Percentiles rank a stretch among this genome's conserved stretches.
phyloP scores from a whole-genome alignment of 495 filamentous ascomycete genomes.

The Hypoxylon cercidicola region DNA sequence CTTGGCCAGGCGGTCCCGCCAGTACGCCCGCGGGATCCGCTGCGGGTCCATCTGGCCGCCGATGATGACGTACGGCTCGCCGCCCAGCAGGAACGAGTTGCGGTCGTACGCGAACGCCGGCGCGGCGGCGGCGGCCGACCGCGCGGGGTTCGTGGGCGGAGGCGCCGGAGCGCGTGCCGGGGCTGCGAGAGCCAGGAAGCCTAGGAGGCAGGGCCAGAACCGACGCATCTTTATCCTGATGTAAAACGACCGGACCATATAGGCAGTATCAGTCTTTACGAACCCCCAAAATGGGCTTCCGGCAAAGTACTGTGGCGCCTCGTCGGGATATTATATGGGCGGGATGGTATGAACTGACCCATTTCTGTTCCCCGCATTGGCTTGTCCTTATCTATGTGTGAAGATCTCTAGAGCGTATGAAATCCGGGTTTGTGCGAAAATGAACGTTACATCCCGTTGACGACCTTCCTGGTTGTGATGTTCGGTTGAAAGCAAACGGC shows the following conservation, averaged over 20 bases:
- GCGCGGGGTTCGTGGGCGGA: slow-evolving; percentile 13
- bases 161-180: slow-evolving; percentile 15
- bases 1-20: slow-evolving; percentile 53
- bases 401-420: slow-evolving; percentile 2
- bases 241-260: not conserved
- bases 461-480: slow-evolving; percentile 1
- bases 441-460: slow-evolving; percentile 36
- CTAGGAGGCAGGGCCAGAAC: not conserved
- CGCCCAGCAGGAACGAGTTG: slow-evolving; percentile 54
- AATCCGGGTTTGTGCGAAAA: slow-evolving; percentile 21
- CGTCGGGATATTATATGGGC: slow-evolving; percentile 5
- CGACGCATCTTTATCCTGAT: slow-evolving; percentile 17
- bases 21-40: slow-evolving; percentile 55
- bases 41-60: slow-evolving; percentile 64
- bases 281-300: too few species aligned
- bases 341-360: slow-evolving; percentile 1
- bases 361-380: slow-evolving; percentile 35
- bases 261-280: not conserved
- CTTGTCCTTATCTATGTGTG: slow-evolving; percentile 2
- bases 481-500: slow-evolving; percentile 8
- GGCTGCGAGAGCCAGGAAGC: slow-evolving; percentile 2
- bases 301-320: not conserved
- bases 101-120: slow-evolving; percentile 45
- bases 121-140: slow-evolving; percentile 26
- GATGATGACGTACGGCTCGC: slow-evolving; percentile 55